Conservation (phyloP, 148 eudicot species). For the Rhododendron vialii region DNA sequence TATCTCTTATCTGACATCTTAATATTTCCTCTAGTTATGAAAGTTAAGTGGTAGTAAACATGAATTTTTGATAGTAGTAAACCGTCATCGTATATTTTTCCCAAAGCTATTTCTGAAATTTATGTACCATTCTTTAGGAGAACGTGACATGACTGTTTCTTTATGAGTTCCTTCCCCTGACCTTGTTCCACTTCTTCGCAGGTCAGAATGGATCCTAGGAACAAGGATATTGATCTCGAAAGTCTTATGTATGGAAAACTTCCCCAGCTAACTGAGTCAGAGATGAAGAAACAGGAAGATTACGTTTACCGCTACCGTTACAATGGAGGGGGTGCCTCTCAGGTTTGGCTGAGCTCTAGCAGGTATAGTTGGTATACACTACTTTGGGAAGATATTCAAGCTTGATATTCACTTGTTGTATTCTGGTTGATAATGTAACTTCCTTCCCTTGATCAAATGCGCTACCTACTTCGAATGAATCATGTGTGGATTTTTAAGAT, state of each 20-base stretch:
- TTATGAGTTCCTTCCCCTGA: conserved; percentile 5
- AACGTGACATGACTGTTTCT: not conserved
- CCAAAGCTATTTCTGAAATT: not conserved
- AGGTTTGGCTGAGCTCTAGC: conserved; percentile 95
- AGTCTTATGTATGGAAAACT: conserved; percentile 61
- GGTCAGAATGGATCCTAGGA: conserved; percentile 96
- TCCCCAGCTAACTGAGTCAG: conserved; percentile 61
- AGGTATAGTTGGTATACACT: conserved; percentile 43
- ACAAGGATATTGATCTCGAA: conserved; percentile 74
- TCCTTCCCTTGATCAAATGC: not conserved
- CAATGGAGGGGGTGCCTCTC: conserved; percentile 99
- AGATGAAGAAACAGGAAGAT: conserved; percentile 82
- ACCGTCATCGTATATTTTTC: not conserved
- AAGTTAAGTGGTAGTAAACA: not conserved
- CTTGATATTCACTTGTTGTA: not conserved
- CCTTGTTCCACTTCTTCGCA: conserved; percentile 27
- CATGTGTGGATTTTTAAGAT: not conserved
- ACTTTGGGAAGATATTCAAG: not conserved
- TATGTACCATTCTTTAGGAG: not conserved
- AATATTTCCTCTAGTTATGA: not conserved
- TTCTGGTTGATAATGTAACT: not conserved
- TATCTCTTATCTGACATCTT: conserved; percentile 10
- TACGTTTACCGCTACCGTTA: conserved; percentile 91
- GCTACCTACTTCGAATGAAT: not conserved
- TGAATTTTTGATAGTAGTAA: not conserved